phyloP scores from a whole-genome alignment of 2,329 filamentous ascomycete species.

The Biscogniauxia marginata region DNA sequence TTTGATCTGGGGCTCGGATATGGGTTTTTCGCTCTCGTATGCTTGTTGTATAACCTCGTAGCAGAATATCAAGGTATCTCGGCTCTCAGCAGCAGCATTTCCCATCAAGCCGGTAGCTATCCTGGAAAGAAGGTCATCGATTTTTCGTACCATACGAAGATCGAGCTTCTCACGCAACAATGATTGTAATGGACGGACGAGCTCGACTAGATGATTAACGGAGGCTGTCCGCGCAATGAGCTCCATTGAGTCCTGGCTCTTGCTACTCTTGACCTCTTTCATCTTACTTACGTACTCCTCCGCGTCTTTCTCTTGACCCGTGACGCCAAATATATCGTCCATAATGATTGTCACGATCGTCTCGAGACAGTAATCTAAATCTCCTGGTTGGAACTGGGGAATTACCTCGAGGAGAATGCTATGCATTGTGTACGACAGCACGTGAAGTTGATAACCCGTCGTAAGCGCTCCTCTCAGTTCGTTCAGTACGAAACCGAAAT shows the following conservation, averaged over 20 bases:
- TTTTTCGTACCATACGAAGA: conserved; percentile 78
- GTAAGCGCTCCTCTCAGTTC: conserved; percentile 81
- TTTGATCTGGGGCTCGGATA: conserved; percentile 55
- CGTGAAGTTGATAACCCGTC: conserved; percentile 88
- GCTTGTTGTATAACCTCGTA: conserved; percentile 91
- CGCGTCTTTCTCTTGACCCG: conserved; percentile 94
- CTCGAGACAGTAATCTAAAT: conserved; percentile 82
- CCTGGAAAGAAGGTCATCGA: conserved; percentile 82
- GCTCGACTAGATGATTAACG: conserved; percentile 67
- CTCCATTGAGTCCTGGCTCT: conserved; percentile 97
- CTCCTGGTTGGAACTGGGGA: conserved; percentile 73
- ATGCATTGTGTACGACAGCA: conserved; percentile 92
- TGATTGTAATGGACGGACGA: conserved; percentile 75
- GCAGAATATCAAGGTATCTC: conserved; percentile 87
- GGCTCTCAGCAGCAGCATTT: conserved; percentile 74
- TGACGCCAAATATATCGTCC: conserved; percentile 94
- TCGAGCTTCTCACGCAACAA: conserved; percentile 83
- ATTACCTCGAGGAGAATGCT: conserved; percentile 78
- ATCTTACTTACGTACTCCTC: conserved; percentile 93
- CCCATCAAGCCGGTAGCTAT: conserved; percentile 80
- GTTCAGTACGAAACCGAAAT: conserved; percentile 90
- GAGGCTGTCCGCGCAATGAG: conserved; percentile 82
- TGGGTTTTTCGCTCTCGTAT: conserved; percentile 62
- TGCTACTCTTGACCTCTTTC: conserved; percentile 97
- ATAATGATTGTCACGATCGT: conserved; percentile 82